A percentile compares a stretch with the other conserved stretches of the same genome.
These are phyloP conservation scores for Tulasnella sp. DNA, from an alignment of 768 basidiomycete genomes.

Conservation along the genomic window DNA sequence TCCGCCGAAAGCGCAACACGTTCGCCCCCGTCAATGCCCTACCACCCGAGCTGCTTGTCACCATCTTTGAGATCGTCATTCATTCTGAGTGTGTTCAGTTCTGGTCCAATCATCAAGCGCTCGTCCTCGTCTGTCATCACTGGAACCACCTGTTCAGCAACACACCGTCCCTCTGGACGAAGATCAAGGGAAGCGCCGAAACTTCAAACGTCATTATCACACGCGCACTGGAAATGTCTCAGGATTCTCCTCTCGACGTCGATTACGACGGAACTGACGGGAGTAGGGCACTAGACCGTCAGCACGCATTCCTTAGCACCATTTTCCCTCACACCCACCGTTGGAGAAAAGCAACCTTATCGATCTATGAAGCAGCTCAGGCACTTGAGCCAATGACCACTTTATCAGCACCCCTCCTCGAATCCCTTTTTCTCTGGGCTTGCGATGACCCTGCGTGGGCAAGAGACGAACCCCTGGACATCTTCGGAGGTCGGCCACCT, in stretches of 20 bases:
- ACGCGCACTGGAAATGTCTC: background rate
- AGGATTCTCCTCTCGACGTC: background rate
- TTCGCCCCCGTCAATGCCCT: too few relatives aligned
- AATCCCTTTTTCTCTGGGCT: background rate
- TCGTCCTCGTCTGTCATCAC: background rate
- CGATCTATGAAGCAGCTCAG: background rate
- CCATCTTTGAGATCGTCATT: too few relatives aligned
- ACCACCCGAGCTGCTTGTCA: too few relatives aligned
- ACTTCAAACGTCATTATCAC: background rate
- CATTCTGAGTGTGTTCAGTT: too few relatives aligned
- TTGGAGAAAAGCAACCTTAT: background rate
- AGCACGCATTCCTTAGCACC: background rate
- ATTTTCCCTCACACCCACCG: background rate
- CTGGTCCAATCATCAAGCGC: background rate
- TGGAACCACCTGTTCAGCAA: background rate
- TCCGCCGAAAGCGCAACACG: background rate
- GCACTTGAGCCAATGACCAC: background rate
- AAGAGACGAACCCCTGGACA: too few relatives aligned
- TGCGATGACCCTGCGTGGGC: background rate
- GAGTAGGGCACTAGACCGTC: background rate
- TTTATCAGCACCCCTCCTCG: too few relatives aligned
- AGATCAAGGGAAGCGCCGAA: background rate
- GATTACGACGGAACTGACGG: background rate
- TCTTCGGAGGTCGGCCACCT: too few relatives aligned
- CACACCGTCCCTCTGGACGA: background rate